Percentiles rank a stretch among this genome's conserved stretches.
Evolutionary conservation across 768 basidiomycete species (phyloP).

Genomic region (Pleurotus ostreatus): DNA sequence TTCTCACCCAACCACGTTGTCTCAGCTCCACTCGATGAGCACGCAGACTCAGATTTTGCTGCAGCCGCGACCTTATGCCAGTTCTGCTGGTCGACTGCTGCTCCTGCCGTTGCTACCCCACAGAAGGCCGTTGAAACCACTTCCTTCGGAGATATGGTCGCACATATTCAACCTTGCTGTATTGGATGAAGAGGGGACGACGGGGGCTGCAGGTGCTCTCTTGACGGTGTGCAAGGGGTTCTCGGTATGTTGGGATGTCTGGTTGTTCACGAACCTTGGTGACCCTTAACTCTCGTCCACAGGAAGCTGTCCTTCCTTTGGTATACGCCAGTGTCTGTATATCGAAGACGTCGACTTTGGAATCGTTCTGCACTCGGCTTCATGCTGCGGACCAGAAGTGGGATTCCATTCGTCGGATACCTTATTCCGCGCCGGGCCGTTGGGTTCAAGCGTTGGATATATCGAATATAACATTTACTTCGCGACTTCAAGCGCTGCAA

Average conservation of each 20-base stretch:
- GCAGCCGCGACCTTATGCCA: constrained; percentile 64
- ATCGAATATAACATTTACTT: constrained; percentile 41
- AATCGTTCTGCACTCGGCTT: constrained; percentile 56
- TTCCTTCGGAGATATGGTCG: constrained; percentile 73
- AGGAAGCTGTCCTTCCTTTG: constrained; percentile 68
- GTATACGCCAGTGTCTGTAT: constrained; percentile 57
- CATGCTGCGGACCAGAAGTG: constrained; percentile 68
- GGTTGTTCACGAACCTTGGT: neutral
- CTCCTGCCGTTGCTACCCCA: constrained; percentile 67
- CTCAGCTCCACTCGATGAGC: constrained; percentile 22
- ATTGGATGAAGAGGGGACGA: constrained; percentile 10
- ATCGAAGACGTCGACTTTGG: constrained; percentile 37
- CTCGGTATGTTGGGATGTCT: constrained; percentile 26
- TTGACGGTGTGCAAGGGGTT: constrained; percentile 43
- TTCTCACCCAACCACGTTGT: neutral
- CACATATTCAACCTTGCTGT: constrained; percentile 48
- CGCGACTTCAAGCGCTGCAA: constrained; percentile 43
- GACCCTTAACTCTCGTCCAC: neutral
- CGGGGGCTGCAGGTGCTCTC: constrained; percentile 28
- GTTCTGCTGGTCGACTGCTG: constrained; percentile 51
- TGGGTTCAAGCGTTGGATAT: constrained; percentile 81
- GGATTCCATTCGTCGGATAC: constrained; percentile 86
- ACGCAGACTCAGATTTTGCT: constrained; percentile 42
- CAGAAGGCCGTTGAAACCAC: constrained; percentile 42
- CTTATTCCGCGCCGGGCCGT: constrained; percentile 82